Evolutionary conservation across 352 stramenopile species (phyloP), one percentile per base, ranked within the genome.

Genomic region (Pseudoperonospora humuli): DNA sequence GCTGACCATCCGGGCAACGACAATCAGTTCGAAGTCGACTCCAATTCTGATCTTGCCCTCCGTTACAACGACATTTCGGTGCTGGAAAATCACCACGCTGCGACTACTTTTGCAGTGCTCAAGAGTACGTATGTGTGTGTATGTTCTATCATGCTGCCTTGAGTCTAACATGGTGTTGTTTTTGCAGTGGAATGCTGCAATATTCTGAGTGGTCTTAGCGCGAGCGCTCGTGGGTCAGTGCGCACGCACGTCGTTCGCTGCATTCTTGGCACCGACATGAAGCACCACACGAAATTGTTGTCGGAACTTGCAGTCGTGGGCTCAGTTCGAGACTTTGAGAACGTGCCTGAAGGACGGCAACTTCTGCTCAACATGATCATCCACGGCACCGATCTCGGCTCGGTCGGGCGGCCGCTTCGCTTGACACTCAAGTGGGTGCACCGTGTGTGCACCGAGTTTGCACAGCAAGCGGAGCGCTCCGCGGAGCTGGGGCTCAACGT

Each of bases 61-160:
- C 85, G 75, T 39, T 95, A 96, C 72, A 95, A 95, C 45, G 83
- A 96, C 54, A 73, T 84, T 9, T 91, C 79, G 2, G 86, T 96
- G 17, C 66, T 95, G n/a, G n/a, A n/a, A n/a, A n/a, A n/a, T n/a
- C n/a, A n/a, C n/a, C n/a, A n/a, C n/a, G n/a, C n/a, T n/a, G n/a
- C n/a, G n/a, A n/a, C n/a, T n/a, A n/a, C n/a, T n/a, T n/a, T n/a
- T n/a, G n/a, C n/a, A n/a, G n/a, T n/a, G n/a, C n/a, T n/a, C n/a
- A n/a, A n/a, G n/a, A n/a, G n/a, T n/a, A n/a, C n/a, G n/a, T n/a
- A n/a, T n/a, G n/a, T n/a, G n/a, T n/a, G n/a, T n/a, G n/a, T n/a
- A n/a, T n/a, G n/a, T n/a, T n/a, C n/a, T n/a, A 34, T 48, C 18
- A n/a, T 32, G 39, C 42, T 23, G 2, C 14, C 14, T 17, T 52